Conservation (phyloP, 306 rosid species). For the Vigna mungo region DNA sequence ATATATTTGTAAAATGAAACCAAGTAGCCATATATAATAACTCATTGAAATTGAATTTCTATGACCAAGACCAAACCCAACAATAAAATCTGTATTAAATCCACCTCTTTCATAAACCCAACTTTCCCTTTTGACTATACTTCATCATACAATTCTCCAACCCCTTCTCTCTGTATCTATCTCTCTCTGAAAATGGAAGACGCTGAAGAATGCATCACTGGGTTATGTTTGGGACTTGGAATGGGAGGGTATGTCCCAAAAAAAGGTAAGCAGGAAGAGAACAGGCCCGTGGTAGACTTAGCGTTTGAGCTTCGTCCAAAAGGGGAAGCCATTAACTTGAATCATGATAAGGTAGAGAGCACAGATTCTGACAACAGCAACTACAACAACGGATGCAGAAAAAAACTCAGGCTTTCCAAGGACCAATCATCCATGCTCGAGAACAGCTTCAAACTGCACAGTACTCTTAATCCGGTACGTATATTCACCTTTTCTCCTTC, state of each 20-base stretch:
- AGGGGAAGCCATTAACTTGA: conserved; percentile 37
- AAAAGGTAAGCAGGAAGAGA: conserved; percentile 37
- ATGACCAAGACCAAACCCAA: conserved; percentile 43
- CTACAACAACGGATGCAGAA: conserved; percentile 44
- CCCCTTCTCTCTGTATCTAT: conserved; percentile 18
- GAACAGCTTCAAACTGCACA: conserved; percentile 71
- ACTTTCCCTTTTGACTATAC: conserved; percentile 53
- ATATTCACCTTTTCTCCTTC: not conserved
- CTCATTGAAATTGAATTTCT: conserved; percentile 49
- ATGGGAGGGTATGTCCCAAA: conserved; percentile 50
- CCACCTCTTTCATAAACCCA: conserved; percentile 48
- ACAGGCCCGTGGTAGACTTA: conserved; percentile 45
- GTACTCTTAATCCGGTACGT: conserved; percentile 76
- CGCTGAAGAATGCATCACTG: conserved; percentile 57
- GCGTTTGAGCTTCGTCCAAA: conserved; percentile 54
- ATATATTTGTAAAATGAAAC: conserved; percentile 29
- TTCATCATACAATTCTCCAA: conserved; percentile 39
- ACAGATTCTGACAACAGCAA: conserved; percentile 43
- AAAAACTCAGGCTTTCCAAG: conserved; percentile 76
- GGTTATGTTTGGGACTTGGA: conserved; percentile 69
- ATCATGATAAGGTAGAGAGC: conserved; percentile 25
- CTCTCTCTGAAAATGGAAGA: conserved; percentile 56
- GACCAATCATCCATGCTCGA: conserved; percentile 77
- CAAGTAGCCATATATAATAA: conserved; percentile 39
- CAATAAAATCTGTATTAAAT: conserved; percentile 52